A percentile compares a stretch with the other conserved stretches of the same genome.
Evolutionary conservation across 768 basidiomycete species (phyloP).

Genomic region (Leccinum longicurvipes): DNA sequence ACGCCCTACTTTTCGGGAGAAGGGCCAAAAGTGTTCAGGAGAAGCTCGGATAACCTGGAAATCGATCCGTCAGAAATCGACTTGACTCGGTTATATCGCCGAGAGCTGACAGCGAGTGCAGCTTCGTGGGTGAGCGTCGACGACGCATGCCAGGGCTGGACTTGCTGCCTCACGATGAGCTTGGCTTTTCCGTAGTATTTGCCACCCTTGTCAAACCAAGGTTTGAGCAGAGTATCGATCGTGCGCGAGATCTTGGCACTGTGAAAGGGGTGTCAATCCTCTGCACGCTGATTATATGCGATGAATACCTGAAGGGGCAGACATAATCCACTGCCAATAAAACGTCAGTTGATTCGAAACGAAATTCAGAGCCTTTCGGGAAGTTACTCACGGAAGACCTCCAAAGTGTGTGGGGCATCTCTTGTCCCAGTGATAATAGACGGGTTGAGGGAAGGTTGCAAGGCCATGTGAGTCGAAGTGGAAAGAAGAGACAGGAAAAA

Average conservation of each 20-base stretch:
- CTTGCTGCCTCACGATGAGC: conserved; percentile 64
- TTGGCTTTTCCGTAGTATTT: conserved; percentile 73
- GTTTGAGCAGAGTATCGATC: conserved; percentile 60
- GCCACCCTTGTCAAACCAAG: conserved; percentile 54
- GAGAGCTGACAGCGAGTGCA: conserved; percentile 62
- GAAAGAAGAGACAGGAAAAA: not conserved
- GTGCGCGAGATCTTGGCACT: conserved; percentile 61
- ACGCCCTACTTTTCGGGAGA: conserved; percentile 56
- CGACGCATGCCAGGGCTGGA: conserved; percentile 78
- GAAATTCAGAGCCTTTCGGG: not conserved
- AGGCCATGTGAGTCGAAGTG: conserved; percentile 51
- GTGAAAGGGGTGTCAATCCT: conserved; percentile 1
- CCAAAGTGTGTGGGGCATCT: conserved; percentile 72
- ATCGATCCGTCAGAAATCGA: not conserved
- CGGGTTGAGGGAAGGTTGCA: conserved; percentile 70
- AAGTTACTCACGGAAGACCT: conserved; percentile 62
- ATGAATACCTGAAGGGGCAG: conserved; percentile 69
- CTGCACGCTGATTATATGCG: not conserved
- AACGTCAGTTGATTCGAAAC: not conserved
- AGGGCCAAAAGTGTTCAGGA: conserved; percentile 79
- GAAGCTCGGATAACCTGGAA: conserved; percentile 63
- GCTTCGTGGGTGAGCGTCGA: conserved; percentile 81
- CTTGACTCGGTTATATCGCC: not conserved
- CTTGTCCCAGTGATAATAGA: conserved; percentile 57
- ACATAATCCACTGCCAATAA: conserved; percentile 71